Evolutionary conservation across 176 grass and related monocot species (phyloP), one percentile per base, ranked within the genome.

Genomic region (Triticum timopheevii): DNA sequence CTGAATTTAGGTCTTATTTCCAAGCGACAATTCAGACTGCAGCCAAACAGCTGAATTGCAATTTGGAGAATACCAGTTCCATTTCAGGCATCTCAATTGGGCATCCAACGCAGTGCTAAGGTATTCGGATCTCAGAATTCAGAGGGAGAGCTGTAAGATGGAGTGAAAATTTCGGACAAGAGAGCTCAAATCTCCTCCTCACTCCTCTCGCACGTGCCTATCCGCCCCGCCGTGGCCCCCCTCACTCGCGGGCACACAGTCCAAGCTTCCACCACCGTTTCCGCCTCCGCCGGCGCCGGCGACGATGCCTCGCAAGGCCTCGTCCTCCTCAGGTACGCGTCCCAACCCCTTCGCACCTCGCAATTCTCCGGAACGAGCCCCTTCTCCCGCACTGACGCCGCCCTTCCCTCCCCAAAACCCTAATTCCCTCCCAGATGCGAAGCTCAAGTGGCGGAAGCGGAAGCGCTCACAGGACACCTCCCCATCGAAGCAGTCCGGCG

Each of bases 381-480:
- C 35, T 27, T 44, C 71, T 25, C 59, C 61, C 28, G 72, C 61
- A 17, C 71, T 65, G 39, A 65, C 59, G 20, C 59, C 23, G 39
- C 34, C 24, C 11, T 65, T 34, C 33, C 49, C 9, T 11, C 52
- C 22, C 62, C 17, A 79, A 76, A 91, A 89, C 83, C 80, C 84
- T 87, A 84, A 74, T 45, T 20, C 66, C 39, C 54, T 42, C 62
- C 4, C 89, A 99, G 97, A 99, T 93, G 88, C 97, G 75, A 92
- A 94, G 69, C 73, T 87, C 87, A 93, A 94, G 84, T 91, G 92
- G 94, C 94, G 94, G 80, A 97, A 94, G 89, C 94, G 94, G 76
- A 93, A 92, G 86, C 86, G 87, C 84, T 45, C 78, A 64, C 80
- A 64, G 66, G 89, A 88, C 64, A 81, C 90, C 0, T 80, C 91